A percentile compares a stretch with the other conserved stretches of the same genome.
Evolutionary conservation across 1,139 yeast genomes (phyloP).

Genomic region (Diutina sp.): DNA sequence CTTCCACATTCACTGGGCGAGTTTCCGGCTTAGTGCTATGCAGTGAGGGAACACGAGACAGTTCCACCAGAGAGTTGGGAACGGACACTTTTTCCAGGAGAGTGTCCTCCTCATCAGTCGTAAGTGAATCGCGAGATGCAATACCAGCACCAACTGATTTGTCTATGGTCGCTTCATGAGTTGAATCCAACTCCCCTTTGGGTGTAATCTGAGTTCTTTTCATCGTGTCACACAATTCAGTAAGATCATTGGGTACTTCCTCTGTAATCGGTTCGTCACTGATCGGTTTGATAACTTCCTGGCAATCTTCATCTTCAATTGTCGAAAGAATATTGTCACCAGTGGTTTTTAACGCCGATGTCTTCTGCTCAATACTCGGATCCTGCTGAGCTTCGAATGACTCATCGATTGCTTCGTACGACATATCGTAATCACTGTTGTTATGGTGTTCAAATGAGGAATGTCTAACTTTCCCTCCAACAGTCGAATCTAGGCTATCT

Average conservation of each 20-base stretch:
- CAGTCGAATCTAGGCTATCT: background rate
- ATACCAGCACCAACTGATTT: background rate
- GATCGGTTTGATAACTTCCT: background rate
- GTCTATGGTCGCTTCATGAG: background rate
- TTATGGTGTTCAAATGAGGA: background rate
- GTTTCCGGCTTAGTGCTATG: background rate
- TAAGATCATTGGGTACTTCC: background rate
- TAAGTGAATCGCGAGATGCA: background rate
- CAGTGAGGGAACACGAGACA: background rate
- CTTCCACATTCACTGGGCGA: background rate
- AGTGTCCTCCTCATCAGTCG: background rate
- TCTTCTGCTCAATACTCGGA: background rate
- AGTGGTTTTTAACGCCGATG: background rate
- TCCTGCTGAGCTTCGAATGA: background rate
- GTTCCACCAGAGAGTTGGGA: background rate
- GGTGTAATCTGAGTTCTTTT: background rate
- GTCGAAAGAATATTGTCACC: background rate
- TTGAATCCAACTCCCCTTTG: background rate
- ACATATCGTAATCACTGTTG: background rate
- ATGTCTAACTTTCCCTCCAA: background rate
- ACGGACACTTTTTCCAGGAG: background rate
- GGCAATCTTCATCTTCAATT: background rate
- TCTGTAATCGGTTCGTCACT: background rate
- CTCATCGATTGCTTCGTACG: background rate
- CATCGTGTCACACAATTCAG: background rate